These are phyloP conservation scores for Corymbia citriodora DNA, from an alignment of 441 rosid species.

Conservation along the genomic window DNA sequence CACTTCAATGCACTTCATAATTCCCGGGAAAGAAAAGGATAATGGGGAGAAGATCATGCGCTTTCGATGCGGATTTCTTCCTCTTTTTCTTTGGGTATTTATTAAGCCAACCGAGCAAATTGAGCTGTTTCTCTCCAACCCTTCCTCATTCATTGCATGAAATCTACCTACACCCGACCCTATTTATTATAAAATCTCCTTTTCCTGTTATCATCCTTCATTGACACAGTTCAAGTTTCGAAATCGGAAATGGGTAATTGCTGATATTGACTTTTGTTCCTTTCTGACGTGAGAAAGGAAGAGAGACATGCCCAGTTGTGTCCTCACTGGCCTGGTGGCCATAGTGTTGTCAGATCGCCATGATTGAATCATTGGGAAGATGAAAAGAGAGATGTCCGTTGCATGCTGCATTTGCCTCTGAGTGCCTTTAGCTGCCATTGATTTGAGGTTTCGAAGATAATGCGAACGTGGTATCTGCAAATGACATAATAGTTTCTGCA, in stretches of 20 bases:
- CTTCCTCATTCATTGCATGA: not conserved
- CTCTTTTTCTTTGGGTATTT: not conserved
- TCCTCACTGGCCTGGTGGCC: not conserved
- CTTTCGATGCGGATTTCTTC: not conserved
- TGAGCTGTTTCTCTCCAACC: not conserved
- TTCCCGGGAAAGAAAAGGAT: not conserved
- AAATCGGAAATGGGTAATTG: not conserved
- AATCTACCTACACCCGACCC: not conserved
- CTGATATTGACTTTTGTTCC: not conserved
- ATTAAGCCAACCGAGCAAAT: not conserved
- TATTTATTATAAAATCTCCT: not conserved
- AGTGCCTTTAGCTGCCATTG: not conserved
- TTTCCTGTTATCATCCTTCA: not conserved
- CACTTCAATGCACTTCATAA: not conserved
- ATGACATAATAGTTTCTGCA: not conserved
- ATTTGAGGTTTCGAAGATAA: not conserved
- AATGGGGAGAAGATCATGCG: not conserved
- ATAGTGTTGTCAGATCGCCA: constrained; percentile 21
- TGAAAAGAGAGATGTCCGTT: constrained; percentile 1
- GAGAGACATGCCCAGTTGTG: not conserved
- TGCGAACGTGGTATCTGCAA: not conserved
- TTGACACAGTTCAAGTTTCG: not conserved
- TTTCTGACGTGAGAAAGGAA: not conserved
- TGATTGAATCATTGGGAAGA: constrained; percentile 51
- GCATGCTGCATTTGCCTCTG: not conserved